Evolutionary conservation across 1,284 basidiomycete genomes (phyloP).

Genomic region (Fomitopsis pinicola): DNA sequence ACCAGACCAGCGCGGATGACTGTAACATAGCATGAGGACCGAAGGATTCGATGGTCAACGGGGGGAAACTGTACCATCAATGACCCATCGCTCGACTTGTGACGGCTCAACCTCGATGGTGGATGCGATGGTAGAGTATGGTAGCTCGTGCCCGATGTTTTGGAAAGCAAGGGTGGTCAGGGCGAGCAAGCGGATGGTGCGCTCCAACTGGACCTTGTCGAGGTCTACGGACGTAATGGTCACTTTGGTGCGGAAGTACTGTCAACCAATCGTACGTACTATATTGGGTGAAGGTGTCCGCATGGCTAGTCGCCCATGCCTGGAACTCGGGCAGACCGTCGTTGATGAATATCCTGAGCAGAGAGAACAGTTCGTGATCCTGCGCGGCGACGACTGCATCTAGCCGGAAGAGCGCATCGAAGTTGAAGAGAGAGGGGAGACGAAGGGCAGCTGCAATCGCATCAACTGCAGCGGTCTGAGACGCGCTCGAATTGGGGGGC

Average conservation of each 20-base stretch:
- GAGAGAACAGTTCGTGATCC: conserved; percentile 61
- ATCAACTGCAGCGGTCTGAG: conserved; percentile 53
- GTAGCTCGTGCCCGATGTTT: conserved; percentile 71
- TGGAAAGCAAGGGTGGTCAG: conserved; percentile 78
- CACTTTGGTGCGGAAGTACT: neutral
- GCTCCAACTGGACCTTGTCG: conserved; percentile 56
- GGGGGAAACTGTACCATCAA: conserved; percentile 62
- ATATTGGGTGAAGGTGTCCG: conserved; percentile 51
- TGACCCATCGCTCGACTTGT: conserved; percentile 89
- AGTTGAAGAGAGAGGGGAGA: conserved; percentile 70
- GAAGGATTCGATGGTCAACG: conserved; percentile 1
- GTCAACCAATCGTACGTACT: conserved; percentile 40
- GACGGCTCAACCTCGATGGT: conserved; percentile 62
- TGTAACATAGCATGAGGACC: conserved; percentile 26
- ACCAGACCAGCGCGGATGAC: conserved; percentile 84
- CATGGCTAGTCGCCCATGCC: conserved; percentile 57
- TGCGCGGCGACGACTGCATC: conserved; percentile 70
- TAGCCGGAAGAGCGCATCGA: conserved; percentile 77
- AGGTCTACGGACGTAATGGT: conserved; percentile 34
- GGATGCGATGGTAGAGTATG: conserved; percentile 72
- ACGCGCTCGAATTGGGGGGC: conserved; percentile 44
- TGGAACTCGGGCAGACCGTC: conserved; percentile 63
- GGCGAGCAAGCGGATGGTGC: conserved; percentile 80
- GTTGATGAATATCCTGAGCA: conserved; percentile 71
- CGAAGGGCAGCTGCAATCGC: conserved; percentile 66